Evolutionary conservation across 495 filamentous ascomycete species (phyloP), one percentile per base, ranked within the genome.

Genomic region (Hypoxylon perforatum): DNA sequence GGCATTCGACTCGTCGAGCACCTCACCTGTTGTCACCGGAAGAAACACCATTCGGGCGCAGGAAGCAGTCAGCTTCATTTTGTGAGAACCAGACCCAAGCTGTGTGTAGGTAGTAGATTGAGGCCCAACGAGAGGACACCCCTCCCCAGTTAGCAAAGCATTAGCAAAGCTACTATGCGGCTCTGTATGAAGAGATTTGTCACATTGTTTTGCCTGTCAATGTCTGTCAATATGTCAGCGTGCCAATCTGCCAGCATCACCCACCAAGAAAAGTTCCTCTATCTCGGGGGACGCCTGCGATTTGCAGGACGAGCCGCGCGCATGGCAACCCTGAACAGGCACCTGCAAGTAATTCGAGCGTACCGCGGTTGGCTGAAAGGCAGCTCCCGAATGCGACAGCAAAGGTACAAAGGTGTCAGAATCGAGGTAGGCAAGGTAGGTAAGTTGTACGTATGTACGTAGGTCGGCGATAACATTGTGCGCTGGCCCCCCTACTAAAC

Each of bases 331-430:
- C 58, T 50, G 30, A 33, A 33, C 21, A 17, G n/a, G n/a, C n/a
- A 56, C 25, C 59, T 69, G 65, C 59, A 69, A 69, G 59, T 63
- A 59, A 69, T 63, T 33, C 51, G 58, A 67, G 57, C 52, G 30
- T 53, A 21, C 39, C 54, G 65, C 61, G 55, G 55, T 60, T 60
- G 60, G 55, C 50, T 60, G 58, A 56, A 45, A 45, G 8, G 54
- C 47, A 3, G 54, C 49, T 59, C 49, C 65, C 53, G 53, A 42
- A 54, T 58, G 58, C 46, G 35, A 67, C 64, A 5, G 52, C 25
- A 42, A 35, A 36, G 17, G 36, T 23, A 35, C 22, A 54, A 22
- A 14, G 22, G 33, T n/a, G 5, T 18, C 33, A 51, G 11, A 35
- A 28, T 21, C n/a, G n/a, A 68, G 44, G 51, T 62, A 52, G 53